Conservation (phyloP, 2,329 filamentous ascomycete species). For the Stemphylium vesicarium region DNA sequence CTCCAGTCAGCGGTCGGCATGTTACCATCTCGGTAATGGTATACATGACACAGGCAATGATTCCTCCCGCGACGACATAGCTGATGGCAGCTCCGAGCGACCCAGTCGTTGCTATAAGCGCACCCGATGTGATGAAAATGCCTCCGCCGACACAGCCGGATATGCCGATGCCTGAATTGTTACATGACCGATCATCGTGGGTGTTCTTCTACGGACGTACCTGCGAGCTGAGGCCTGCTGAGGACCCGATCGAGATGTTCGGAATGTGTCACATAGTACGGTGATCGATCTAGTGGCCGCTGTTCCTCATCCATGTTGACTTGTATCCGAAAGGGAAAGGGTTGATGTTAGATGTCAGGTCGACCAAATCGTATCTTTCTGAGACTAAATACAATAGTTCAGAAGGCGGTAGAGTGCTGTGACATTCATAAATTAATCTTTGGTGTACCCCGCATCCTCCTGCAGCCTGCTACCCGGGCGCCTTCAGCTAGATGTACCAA, state of each 20-base stretch:
- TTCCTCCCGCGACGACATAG: conserved; percentile 29
- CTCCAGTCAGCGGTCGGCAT: conserved; percentile 29
- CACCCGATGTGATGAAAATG: conserved; percentile 26
- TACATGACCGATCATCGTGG: background rate
- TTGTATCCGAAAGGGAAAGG: background rate
- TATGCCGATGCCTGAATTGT: conserved; percentile 28
- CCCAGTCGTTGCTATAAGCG: conserved; percentile 26
- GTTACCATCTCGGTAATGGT: conserved; percentile 33
- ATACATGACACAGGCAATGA: conserved; percentile 29
- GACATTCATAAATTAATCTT: background rate
- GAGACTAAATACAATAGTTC: background rate
- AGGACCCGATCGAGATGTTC: conserved; percentile 32
- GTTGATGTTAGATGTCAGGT: background rate
- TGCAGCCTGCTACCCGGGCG: background rate
- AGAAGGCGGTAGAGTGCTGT: background rate
- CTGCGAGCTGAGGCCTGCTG: conserved; percentile 28
- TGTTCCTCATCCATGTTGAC: conserved; percentile 10
- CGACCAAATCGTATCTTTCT: too few relatives aligned
- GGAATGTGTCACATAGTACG: conserved; percentile 23
- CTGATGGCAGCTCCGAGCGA: conserved; percentile 29
- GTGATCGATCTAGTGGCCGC: conserved; percentile 27
- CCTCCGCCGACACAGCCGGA: conserved; percentile 30
- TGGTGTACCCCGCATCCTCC: background rate
- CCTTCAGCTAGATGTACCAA: background rate
- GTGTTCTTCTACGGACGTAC: conserved; percentile 4